These are phyloP conservation scores for Acmispon strigosus DNA, from an alignment of 306 rosid species.

Conservation along the genomic window DNA sequence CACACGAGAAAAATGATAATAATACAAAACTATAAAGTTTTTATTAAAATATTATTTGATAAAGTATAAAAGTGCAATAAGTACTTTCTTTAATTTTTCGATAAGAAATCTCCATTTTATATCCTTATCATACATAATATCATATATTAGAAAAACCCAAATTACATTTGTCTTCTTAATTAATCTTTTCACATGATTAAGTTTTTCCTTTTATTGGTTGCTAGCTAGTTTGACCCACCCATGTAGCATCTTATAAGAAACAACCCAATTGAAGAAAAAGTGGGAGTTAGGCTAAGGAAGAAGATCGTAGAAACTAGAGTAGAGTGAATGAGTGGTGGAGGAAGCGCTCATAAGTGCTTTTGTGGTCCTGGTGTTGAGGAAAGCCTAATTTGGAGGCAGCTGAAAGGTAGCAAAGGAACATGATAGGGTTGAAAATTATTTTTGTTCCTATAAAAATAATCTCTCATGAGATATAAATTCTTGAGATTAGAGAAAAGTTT, in stretches of 20 bases:
- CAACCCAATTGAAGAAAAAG: slow-evolving; percentile 14
- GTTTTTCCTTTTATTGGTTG: background rate
- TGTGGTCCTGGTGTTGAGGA: slow-evolving; percentile 63
- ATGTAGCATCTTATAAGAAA: background rate
- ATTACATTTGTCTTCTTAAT: background rate
- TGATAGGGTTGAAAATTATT: background rate
- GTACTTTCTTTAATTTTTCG: no score
- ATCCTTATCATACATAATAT: no score
- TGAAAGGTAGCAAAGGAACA: slow-evolving; percentile 33
- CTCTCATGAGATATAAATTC: no score
- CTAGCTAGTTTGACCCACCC: slow-evolving; percentile 1
- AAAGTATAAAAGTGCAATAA: no score
- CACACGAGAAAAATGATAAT: no score
- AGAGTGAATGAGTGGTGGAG: slow-evolving; percentile 55
- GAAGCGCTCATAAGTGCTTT: slow-evolving; percentile 27
- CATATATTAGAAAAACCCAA: no score
- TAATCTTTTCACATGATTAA: background rate
- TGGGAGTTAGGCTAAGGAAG: background rate
- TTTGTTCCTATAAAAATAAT: no score
- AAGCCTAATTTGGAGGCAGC: slow-evolving; percentile 37
- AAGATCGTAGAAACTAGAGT: background rate
- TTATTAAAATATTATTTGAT: no score
- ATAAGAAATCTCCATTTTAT: no score
- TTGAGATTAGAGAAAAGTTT: no score
- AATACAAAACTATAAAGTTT: no score